Base-by-base conservation (phyloP, 106 monocot genomes). In the Platanthera guangdongensis region DNA sequence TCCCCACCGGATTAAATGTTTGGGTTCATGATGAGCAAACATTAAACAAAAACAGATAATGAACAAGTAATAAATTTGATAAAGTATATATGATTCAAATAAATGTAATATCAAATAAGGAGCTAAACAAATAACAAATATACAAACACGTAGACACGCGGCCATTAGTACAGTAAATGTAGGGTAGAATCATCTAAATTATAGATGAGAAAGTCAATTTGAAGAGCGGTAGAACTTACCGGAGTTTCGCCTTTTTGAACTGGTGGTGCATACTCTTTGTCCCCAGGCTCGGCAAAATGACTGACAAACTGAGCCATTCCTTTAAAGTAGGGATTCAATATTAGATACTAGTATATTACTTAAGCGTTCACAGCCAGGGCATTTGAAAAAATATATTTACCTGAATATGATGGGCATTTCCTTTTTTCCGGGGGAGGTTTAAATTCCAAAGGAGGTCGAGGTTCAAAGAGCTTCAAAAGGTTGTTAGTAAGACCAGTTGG, bases 401-500 rank as follows among this genome's bases (percentile, higher is more conserved):
- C 95, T 14, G 86, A 83, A 75, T 90, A 97, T 6, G 89, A 67
- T 21, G 82, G 87, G 67, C 80, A 81, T 63, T 94, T 97, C 83
- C 90, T 85, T 78, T 89, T 97, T 87, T 94, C 97, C 0, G 83
- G 80, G 54, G 97, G 97, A 57, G 93, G 89, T 57, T 89, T 91
- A 80, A 76, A 90, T 47, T 91, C 93, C 80, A 97, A 72, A 1
- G 93, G 97, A 39, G 94, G 91, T 5, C 97, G 80, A 4, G 97
- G 91, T 78, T 97, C 93, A 79, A 97, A 97, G 47, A 97, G 91
- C 86, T 88, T 94, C 78, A 97, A 64, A 48, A 97, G 93, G 81
- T 97, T 97, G 39, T 87, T 15, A 1, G 97, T 97, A 21, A 97
- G 90, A 52, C 96, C 97, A 48, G 97, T 97, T 22, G 97, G 97